Base-by-base conservation (phyloP, 2,329 filamentous ascomycete species). In the Setomelanomma holmii region DNA sequence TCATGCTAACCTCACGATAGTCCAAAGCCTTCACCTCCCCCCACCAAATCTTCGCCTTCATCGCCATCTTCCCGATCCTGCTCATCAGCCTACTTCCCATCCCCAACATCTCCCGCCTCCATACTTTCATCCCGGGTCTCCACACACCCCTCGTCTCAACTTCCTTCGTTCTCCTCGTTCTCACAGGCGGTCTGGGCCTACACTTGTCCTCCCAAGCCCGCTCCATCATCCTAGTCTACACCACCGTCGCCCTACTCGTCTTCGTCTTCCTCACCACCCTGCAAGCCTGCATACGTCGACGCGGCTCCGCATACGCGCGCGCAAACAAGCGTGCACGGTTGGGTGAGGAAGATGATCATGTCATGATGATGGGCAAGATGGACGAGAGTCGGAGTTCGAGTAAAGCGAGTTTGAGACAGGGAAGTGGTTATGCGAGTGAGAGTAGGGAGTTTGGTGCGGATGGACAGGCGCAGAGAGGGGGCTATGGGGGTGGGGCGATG, bases 41-140 rank as follows among this genome's bases (percentile, higher is more conserved):
- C 3, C 80, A 82, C 63, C 80, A 82, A 55, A 73, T 81, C 57
- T 51, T 80, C 46, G 79, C 79, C 20, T 72, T 81, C 38, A 40
- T 79, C 34, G 40, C 93, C 82, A 51, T 74, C n/a, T 40, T 61
- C n/a, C 69, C 69, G 4, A 60, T 72, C 41, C 49, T 71, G 12
- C 49, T 71, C 5, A 48, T 64, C 3, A 50, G 58, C 22, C 4
- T 68, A 35, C 66, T 72, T 17, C 66, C 69, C 11, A 23, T 63
- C 12, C 59, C 42, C 5, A 58, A 55, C 6, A 39, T 68, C 56
- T 40, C 78, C 71, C 60, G 63, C 54, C 56, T 75, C 72, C 24
- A 56, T 69, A 3, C 75, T 76, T 49, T 71, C 75, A 58, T 74
- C 76, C 63, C 64, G 71, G 43, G 76, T 70, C 49, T 75, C 74